phyloP scores from a whole-genome alignment of 352 stramenopile species.

The Phytophthora aleatoria region DNA sequence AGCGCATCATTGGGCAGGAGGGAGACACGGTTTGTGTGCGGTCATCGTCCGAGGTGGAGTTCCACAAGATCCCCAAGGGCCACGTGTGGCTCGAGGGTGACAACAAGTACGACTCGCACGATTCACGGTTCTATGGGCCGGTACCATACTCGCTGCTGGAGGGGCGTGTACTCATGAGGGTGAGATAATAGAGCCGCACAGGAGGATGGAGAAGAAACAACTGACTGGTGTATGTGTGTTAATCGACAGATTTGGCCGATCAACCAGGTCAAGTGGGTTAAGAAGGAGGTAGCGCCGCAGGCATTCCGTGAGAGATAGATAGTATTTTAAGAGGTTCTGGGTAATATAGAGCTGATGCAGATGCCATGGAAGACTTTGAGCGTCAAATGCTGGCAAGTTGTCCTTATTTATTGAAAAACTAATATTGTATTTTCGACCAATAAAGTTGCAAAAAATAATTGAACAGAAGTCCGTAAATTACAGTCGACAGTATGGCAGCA shows the following conservation, averaged over 20 bases:
- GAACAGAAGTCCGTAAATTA: too few species aligned
- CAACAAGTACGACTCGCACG: conserved; percentile 95
- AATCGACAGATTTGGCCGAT: conserved; percentile 76
- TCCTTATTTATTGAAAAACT: too few species aligned
- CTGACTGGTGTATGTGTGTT: conserved; percentile 6
- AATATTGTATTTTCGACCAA: conserved; percentile 10
- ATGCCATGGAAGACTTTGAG: not conserved
- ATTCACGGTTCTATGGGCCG: conserved; percentile 96
- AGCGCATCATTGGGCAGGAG: conserved; percentile 87
- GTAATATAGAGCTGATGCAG: not conserved
- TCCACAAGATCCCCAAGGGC: conserved; percentile 88
- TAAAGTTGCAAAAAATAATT: not conserved
- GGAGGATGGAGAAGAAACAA: not conserved
- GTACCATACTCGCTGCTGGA: conserved; percentile 92
- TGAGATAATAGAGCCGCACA: conserved; percentile 43
- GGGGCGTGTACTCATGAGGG: conserved; percentile 86
- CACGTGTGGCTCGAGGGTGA: conserved; percentile 98
- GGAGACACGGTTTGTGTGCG: conserved; percentile 81
- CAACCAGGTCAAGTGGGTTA: conserved; percentile 66
- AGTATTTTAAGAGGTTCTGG: not conserved
- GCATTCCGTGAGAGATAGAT: conserved; percentile 62
- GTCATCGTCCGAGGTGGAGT: conserved; percentile 75
- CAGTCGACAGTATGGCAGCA: not conserved
- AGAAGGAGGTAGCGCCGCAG: conserved; percentile 58
- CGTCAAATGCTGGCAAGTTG: too few species aligned